Conservation (phyloP, 495 filamentous ascomycete genomes). For the Podospora comata region DNA sequence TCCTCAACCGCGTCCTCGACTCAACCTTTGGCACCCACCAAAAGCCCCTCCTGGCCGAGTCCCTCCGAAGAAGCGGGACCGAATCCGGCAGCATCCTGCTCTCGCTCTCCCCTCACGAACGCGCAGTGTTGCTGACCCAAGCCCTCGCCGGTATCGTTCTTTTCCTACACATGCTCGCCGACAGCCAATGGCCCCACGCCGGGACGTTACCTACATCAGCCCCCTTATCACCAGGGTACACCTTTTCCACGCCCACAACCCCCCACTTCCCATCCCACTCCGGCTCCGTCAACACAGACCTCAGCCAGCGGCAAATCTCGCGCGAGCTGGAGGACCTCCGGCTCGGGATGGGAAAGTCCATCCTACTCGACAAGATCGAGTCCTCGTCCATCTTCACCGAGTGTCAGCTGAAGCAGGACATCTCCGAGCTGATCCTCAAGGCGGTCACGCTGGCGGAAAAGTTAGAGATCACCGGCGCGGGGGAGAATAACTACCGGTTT, state of each 20-base stretch:
- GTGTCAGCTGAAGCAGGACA: conserved; percentile 20
- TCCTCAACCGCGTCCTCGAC: conserved; percentile 22
- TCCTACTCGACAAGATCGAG: conserved; percentile 27
- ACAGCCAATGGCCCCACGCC: conserved; percentile 28
- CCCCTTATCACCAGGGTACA: not conserved
- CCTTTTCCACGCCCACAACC: not conserved
- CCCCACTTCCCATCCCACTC: not conserved
- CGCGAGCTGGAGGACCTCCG: conserved; percentile 19
- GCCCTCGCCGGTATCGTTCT: conserved; percentile 24
- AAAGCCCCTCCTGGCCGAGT: conserved; percentile 21
- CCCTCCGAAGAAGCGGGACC: conserved; percentile 20
- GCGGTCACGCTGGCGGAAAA: conserved; percentile 25
- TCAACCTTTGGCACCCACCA: conserved; percentile 24
- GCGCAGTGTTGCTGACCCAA: conserved; percentile 30
- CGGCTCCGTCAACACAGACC: conserved; percentile 4
- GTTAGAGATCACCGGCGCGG: not conserved
- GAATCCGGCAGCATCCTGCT: conserved; percentile 22
- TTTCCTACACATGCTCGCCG: conserved; percentile 31
- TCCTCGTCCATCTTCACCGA: conserved; percentile 25
- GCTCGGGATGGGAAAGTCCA: conserved; percentile 13
- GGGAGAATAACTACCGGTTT: not conserved
- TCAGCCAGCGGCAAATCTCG: conserved; percentile 9
- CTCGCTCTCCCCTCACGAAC: conserved; percentile 31
- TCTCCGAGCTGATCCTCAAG: conserved; percentile 27
- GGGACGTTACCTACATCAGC: not conserved